phyloP scores from a whole-genome alignment of 129 eudicot species.

The Ambrosia trifida region DNA sequence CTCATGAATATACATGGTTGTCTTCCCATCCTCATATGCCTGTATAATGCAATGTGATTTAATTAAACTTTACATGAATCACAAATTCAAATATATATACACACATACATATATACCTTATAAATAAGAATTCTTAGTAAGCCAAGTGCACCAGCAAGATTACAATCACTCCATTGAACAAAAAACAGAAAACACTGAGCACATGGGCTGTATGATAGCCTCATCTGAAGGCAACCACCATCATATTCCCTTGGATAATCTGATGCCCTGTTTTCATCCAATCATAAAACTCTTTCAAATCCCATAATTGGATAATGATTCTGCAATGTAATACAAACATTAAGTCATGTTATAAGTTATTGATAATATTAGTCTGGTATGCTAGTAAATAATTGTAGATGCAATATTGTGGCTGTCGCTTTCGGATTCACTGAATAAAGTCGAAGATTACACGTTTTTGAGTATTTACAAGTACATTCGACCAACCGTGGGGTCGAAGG shows the following conservation, averaged over 20 bases:
- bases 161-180: conserved; percentile 88
- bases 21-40: conserved; percentile 84
- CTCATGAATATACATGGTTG: conserved; percentile 70
- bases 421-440: too few species aligned
- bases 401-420: too few species aligned
- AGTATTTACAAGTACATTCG: too few species aligned
- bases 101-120: conserved; percentile 57
- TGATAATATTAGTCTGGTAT: too few species aligned
- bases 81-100: not conserved
- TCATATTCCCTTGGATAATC: conserved; percentile 67
- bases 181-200: conserved; percentile 77
- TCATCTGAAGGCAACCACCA: conserved; percentile 86
- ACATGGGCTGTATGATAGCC: conserved; percentile 81
- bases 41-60: conserved; percentile 26
- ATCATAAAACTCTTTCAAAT: too few species aligned
- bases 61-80: conserved; percentile 5
- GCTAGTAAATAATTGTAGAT: too few species aligned
- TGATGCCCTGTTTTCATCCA: too few species aligned
- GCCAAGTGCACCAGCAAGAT: conserved; percentile 89
- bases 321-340: too few species aligned
- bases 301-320: too few species aligned
- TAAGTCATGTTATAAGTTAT: too few species aligned
- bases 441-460: too few species aligned
- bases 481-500: too few species aligned
- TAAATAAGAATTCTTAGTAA: conserved; percentile 73